These are phyloP conservation scores for Sarcomyxa edulis DNA, from an alignment of 768 basidiomycete genomes.

Conservation along the genomic window DNA sequence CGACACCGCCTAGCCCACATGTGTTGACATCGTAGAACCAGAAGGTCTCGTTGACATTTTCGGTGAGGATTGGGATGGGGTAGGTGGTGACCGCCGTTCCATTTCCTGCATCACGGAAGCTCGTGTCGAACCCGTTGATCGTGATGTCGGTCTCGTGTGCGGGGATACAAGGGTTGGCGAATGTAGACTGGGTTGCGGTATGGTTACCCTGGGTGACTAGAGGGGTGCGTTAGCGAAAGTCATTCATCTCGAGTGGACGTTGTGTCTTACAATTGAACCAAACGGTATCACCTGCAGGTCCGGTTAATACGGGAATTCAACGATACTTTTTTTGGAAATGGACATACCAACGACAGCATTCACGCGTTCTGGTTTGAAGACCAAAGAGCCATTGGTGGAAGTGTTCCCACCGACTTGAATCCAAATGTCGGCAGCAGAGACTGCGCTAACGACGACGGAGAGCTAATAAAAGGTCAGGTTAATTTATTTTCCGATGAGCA, in stretches of 20 bases:
- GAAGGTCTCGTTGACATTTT: conserved; percentile 38
- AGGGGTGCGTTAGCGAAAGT: neutral
- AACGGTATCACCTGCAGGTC: too few species aligned
- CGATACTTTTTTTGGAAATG: too few species aligned
- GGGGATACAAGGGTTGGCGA: conserved; percentile 49
- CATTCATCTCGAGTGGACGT: neutral
- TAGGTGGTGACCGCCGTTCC: conserved; percentile 41
- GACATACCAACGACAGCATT: conserved; percentile 34
- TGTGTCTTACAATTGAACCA: conserved; percentile 47
- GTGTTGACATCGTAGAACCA: conserved; percentile 59
- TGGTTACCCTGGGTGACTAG: conserved; percentile 48
- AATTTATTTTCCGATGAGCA: too few species aligned
- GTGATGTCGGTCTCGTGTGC: conserved; percentile 39
- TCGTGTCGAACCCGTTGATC: conserved; percentile 56
- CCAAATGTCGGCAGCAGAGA: conserved; percentile 32
- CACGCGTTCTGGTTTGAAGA: conserved; percentile 44
- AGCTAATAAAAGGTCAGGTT: too few species aligned
- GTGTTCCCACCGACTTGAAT: conserved; percentile 44
- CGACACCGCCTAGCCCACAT: conserved; percentile 55
- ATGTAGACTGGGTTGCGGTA: conserved; percentile 53
- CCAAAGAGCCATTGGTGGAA: conserved; percentile 32
- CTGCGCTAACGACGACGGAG: conserved; percentile 14
- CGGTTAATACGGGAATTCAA: too few species aligned
- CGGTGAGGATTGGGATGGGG: conserved; percentile 33
- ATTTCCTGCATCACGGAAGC: conserved; percentile 43